phyloP scores from a whole-genome alignment of 208 protist species.

The Trypanosomatidae sp. region DNA sequence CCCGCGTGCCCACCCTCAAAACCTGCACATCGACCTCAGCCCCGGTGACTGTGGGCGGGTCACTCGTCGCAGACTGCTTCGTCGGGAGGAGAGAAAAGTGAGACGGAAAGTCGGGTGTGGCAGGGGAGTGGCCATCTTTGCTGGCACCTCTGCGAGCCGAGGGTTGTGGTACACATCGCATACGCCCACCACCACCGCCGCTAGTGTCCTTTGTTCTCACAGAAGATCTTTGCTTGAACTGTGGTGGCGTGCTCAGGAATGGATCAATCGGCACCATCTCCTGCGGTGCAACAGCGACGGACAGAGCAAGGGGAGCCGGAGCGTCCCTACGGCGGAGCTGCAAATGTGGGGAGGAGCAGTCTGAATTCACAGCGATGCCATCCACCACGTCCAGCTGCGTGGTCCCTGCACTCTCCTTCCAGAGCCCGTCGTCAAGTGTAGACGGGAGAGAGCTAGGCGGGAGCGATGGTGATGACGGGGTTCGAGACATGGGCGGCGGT shows the following conservation, averaged over 20 bases:
- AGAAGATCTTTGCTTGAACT: conserved; percentile 1
- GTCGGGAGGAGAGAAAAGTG: background rate
- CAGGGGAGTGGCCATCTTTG: background rate
- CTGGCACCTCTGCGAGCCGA: background rate
- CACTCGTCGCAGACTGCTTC: background rate
- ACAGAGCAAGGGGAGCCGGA: background rate
- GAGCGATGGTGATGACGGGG: background rate
- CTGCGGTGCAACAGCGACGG: conserved; percentile 2
- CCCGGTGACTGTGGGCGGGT: background rate
- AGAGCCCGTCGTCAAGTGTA: conserved; percentile 31
- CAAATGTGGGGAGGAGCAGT: background rate
- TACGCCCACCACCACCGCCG: background rate
- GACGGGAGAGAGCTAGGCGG: conserved; percentile 19
- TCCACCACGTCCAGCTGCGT: background rate
- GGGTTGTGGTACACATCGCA: background rate
- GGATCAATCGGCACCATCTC: conserved; percentile 24
- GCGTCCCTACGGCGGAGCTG: background rate
- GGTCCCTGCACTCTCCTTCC: conserved; percentile 8
- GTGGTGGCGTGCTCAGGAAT: conserved; percentile 29
- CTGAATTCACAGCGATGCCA: conserved; percentile 1
- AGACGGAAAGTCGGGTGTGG: background rate
- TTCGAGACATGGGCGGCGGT: background rate
- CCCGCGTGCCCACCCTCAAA: conserved; percentile 38
- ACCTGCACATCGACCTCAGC: conserved; percentile 1
- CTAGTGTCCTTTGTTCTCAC: background rate